Evolutionary conservation across 129 eudicot genomes (phyloP).

Genomic region (Saussurea involucrata): DNA sequence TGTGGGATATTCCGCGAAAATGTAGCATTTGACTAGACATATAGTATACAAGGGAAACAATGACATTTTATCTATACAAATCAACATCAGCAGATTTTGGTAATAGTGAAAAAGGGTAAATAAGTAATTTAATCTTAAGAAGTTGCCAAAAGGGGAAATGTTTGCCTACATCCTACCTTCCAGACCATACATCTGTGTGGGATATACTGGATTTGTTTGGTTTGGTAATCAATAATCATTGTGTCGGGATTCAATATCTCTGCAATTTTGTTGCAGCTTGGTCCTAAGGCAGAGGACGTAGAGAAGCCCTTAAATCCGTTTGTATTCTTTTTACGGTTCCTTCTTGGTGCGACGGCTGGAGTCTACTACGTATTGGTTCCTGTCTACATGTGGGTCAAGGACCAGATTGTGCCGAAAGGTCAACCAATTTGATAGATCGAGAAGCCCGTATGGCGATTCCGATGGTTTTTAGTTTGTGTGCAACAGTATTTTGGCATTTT

Average conservation of each 20-base stretch:
- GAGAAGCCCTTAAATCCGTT: conserved; percentile 60
- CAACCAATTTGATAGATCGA: conserved; percentile 47
- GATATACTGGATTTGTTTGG: neutral
- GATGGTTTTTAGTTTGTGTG: conserved; percentile 6
- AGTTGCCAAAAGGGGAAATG: neutral
- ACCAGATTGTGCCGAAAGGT: conserved; percentile 82
- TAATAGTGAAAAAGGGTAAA: neutral
- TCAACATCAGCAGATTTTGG: neutral
- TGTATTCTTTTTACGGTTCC: conserved; percentile 60
- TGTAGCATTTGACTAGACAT: neutral
- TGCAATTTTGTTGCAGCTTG: conserved; percentile 58
- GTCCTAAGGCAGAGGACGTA: conserved; percentile 84
- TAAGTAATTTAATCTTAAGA: neutral
- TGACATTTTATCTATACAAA: neutral
- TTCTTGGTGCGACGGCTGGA: conserved; percentile 79
- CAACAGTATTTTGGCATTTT: conserved; percentile 12
- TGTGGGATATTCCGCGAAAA: neutral
- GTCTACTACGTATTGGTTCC: conserved; percentile 77
- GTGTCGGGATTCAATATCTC: neutral
- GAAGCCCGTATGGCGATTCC: neutral
- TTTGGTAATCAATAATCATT: neutral
- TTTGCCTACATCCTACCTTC: neutral
- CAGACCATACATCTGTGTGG: neutral
- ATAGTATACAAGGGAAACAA: neutral
- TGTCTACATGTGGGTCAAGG: conserved; percentile 95